A percentile compares a stretch with the other conserved stretches of the same genome.
Conservation (phyloP, 1,284 basidiomycete genomes). For the Erythrobasidium hasegawianum region DNA sequence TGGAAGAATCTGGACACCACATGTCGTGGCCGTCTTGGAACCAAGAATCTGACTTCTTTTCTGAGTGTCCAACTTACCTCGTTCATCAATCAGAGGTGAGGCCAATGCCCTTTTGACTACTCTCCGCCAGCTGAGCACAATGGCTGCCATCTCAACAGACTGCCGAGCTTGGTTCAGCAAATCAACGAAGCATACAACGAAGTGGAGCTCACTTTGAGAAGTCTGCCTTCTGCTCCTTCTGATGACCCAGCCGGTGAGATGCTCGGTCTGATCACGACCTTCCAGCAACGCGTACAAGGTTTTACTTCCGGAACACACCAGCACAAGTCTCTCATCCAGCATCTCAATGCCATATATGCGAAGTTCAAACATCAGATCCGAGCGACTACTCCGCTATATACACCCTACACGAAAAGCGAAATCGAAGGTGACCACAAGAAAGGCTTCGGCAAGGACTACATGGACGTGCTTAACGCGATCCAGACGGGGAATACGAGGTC, state of each 20-base stretch:
- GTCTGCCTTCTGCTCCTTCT: neutral
- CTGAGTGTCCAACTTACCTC: constrained; percentile 59
- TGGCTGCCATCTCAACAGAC: no score
- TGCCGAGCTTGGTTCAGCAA: neutral
- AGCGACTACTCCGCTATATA: neutral
- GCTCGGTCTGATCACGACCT: neutral
- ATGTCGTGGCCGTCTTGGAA: constrained; percentile 58
- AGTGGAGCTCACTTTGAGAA: neutral
- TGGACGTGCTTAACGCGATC: no score
- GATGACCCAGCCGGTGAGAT: neutral
- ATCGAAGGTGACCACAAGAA: neutral
- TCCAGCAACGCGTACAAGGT: neutral
- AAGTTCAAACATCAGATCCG: neutral
- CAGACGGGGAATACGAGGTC: no score
- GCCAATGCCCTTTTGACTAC: no score
- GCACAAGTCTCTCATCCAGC: neutral
- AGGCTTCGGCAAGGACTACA: no score
- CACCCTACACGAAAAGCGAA: neutral
- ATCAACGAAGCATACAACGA: neutral
- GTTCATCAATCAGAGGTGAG: constrained; percentile 54
- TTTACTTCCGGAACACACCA: neutral
- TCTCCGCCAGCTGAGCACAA: no score
- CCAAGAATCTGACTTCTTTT: constrained; percentile 57
- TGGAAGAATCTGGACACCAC: constrained; percentile 58
- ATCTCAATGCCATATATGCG: neutral